These are phyloP conservation scores for Margaritispora aquatica DNA, from an alignment of 495 filamentous ascomycete species.

Conservation along the genomic window DNA sequence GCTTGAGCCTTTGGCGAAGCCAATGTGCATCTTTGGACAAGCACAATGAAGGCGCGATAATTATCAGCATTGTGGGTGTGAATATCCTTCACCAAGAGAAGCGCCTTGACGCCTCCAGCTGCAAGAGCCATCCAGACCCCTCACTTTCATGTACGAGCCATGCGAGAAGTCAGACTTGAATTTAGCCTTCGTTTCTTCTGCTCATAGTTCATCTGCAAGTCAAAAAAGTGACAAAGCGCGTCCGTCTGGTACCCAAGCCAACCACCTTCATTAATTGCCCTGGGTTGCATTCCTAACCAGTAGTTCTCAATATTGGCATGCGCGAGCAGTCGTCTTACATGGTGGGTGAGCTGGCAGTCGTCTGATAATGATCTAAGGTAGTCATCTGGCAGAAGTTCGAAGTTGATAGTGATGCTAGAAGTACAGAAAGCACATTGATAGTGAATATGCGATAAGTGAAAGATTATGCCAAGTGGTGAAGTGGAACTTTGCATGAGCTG, in stretches of 20 bases:
- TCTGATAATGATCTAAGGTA: background rate
- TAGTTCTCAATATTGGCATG: too few species aligned
- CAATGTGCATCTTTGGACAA: background rate
- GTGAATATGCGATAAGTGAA: background rate
- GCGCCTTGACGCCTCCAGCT: background rate
- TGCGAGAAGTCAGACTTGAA: background rate
- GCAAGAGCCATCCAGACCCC: background rate
- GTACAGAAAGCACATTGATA: background rate
- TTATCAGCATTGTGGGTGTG: background rate
- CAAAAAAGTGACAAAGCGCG: too few species aligned
- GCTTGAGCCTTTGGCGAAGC: background rate
- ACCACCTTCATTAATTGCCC: too few species aligned
- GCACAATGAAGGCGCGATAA: background rate
- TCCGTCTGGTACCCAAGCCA: background rate
- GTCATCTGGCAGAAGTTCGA: too few species aligned
- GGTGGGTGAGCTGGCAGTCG: background rate
- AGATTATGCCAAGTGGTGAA: background rate
- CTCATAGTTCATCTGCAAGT: background rate
- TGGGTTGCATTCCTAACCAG: too few species aligned
- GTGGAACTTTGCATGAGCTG: background rate
- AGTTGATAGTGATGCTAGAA: background rate
- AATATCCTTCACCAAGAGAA: background rate
- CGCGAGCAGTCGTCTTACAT: background rate
- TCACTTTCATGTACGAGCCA: background rate
- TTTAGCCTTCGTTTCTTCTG: background rate